A percentile compares a stretch with the other conserved stretches of the same genome.
Conservation (phyloP, 495 filamentous ascomycete species). For the Penicillium tannophilum region DNA sequence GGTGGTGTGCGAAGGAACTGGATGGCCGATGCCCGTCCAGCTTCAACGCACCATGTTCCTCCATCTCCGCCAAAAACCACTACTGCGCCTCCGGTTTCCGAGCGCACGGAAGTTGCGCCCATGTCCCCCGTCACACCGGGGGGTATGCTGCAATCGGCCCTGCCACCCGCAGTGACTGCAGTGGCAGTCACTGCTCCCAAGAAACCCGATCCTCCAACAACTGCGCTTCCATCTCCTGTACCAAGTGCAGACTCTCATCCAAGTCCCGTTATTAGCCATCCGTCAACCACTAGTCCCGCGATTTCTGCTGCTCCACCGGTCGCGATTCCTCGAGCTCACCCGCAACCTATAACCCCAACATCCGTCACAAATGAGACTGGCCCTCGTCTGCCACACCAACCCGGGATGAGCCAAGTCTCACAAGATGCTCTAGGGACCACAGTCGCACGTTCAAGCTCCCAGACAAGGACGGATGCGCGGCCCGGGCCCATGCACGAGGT, state of each 20-base stretch:
- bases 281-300: not conserved
- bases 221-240: conserved; percentile 22
- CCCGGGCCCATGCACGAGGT: not conserved
- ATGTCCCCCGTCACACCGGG: conserved; percentile 33
- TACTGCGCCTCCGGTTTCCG: not conserved
- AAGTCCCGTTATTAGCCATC: conserved; percentile 13
- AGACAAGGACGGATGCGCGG: not conserved
- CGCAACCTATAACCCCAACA: not conserved
- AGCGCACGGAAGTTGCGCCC: conserved; percentile 10
- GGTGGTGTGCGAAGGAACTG: conserved; percentile 67
- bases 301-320: not conserved
- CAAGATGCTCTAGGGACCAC: not conserved
- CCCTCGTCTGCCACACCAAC: not conserved
- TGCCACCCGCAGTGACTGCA: not conserved
- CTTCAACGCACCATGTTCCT: not conserved
- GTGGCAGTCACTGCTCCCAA: not conserved
- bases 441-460: not conserved
- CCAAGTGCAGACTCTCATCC: conserved; percentile 20
- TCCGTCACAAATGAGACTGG: not conserved
- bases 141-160: conserved; percentile 11
- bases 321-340: not conserved
- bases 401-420: not conserved
- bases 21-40: conserved; percentile 48
- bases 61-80: not conserved
- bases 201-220: conserved; percentile 9